Evolutionary conservation across 192 early-diverging fungal genomes (phyloP).

Genomic region (Coemansia sp.): DNA sequence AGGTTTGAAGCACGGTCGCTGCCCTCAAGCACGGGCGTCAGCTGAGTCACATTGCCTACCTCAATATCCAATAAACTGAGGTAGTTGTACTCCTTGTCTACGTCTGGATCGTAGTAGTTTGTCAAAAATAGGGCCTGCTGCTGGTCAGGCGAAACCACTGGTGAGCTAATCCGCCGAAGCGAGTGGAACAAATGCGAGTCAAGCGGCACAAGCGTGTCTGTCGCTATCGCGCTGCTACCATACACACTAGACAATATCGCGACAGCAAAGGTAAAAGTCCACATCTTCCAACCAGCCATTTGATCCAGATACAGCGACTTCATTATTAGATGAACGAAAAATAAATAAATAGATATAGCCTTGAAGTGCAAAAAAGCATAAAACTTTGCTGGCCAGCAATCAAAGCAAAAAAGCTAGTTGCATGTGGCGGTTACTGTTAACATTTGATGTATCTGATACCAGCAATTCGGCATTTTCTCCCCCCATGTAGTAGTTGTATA

Average conservation of each 20-base stretch:
- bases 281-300: slow-evolving; percentile 25
- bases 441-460: neutral
- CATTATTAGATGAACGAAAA: slow-evolving; percentile 36
- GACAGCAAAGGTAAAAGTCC: slow-evolving; percentile 27
- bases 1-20: slow-evolving; percentile 22
- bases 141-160: slow-evolving; percentile 37
- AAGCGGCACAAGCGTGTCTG: slow-evolving; percentile 12
- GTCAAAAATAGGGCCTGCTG: slow-evolving; percentile 29
- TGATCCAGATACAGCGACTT: neutral
- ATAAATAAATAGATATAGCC: neutral
- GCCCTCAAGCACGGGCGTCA: slow-evolving; percentile 20
- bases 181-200: slow-evolving; percentile 34
- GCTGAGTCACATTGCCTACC: slow-evolving; percentile 28
- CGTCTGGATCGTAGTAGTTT: slow-evolving; percentile 24
- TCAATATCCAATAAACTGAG: slow-evolving; percentile 24
- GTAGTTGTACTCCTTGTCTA: slow-evolving; percentile 24
- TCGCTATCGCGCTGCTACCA: neutral
- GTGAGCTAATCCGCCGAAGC: slow-evolving; percentile 26
- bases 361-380: neutral
- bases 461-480: neutral
- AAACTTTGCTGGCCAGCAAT: neutral
- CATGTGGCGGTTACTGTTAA: neutral
- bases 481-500: neutral
- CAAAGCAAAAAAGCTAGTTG: slow-evolving; percentile 2
- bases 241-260: slow-evolving; percentile 12